Base-by-base conservation (phyloP, 768 basidiomycete genomes). In the Vararia minispora region DNA sequence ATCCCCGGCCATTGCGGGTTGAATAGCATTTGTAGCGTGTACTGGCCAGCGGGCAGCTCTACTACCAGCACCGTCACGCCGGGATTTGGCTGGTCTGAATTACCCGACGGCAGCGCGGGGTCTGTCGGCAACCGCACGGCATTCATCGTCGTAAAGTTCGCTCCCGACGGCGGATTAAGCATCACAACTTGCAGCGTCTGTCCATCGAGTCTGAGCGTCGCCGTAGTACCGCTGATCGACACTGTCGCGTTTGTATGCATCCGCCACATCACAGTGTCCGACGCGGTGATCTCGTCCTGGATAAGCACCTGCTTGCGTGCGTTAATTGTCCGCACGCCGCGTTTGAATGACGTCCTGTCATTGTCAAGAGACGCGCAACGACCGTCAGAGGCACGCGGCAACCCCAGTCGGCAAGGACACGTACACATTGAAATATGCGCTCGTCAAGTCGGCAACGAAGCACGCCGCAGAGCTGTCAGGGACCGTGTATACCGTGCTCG, bases 201-300 rank as follows among this genome's bases (percentile, higher is more conserved):
- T 22, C 72, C 77, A 30, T 71, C 84, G 35, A 92, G 72, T 6
- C 60, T 63, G 44, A 99, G 64, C 3, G 79, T 87, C 1, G 90
- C 94, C 1, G 78, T 72, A 4, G 70, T 72, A 23, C 79, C 77
- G 37, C 57, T 60, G 37, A 60, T 52, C 40, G 56, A 50, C 26
- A 88, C 58, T 3, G 89, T 88, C 9, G 94, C 92, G 60, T 98
- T 98, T 40, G 94, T 97, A 60, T 98, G 91, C 70, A 87, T 85
- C 33, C 89, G 78, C 94, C 94, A 95, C 63, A 79, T 72, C 32
- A 95, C 57, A 16, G 66, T 49, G 5, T 57, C 64, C 24, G 68
- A 58, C 2, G 77, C 63, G 13, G 59, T 68, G 52, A 97, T 79
- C 53, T 99, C 95, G 60, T 97, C 94, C 58, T 94, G 94, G 32